phyloP scores from a whole-genome alignment of 2,329 filamentous ascomycete genomes.

The Plenodomus biglobosus region DNA sequence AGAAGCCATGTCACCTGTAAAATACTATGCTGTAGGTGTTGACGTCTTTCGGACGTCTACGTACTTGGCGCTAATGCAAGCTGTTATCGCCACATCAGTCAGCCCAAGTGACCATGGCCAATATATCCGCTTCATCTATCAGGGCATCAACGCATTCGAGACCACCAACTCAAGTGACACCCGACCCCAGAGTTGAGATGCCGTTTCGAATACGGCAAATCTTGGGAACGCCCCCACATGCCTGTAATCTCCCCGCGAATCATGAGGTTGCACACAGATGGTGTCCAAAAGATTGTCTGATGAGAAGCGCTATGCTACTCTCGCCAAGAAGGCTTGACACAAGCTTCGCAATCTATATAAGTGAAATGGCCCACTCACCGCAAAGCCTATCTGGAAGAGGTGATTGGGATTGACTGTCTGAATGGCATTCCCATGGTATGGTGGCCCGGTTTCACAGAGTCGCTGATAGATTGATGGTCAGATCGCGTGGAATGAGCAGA shows the following conservation, averaged over 20 bases:
- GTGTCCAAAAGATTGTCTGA: conserved; percentile 3
- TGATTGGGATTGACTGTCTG: conserved; percentile 12
- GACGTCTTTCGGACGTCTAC: neutral
- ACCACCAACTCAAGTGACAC: conserved; percentile 20
- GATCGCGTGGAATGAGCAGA: neutral
- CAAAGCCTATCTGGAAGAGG: conserved; percentile 7
- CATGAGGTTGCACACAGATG: conserved; percentile 9
- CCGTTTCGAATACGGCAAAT: conserved; percentile 19
- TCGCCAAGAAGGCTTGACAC: conserved; percentile 23
- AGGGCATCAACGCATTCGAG: conserved; percentile 17
- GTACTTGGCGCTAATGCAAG: neutral
- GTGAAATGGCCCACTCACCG: conserved; percentile 14
- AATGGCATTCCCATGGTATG: conserved; percentile 4
- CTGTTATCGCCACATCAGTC: neutral
- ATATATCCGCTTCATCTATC: conserved; percentile 8
- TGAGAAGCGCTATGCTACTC: conserved; percentile 11
- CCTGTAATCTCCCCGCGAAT: conserved; percentile 16
- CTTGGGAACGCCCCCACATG: conserved; percentile 13
- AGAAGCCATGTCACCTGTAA: neutral
- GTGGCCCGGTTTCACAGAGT: conserved; percentile 14
- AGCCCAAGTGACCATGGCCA: neutral
- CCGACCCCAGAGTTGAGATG: conserved; percentile 12
- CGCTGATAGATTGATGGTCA: conserved; percentile 14
- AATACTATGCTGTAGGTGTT: neutral
- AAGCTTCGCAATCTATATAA: conserved; percentile 23